A percentile compares a stretch with the other conserved stretches of the same genome.
These are phyloP conservation scores for Nymphaea thermarum DNA, from an alignment of 164 flowering plant genomes.

Conservation along the genomic window DNA sequence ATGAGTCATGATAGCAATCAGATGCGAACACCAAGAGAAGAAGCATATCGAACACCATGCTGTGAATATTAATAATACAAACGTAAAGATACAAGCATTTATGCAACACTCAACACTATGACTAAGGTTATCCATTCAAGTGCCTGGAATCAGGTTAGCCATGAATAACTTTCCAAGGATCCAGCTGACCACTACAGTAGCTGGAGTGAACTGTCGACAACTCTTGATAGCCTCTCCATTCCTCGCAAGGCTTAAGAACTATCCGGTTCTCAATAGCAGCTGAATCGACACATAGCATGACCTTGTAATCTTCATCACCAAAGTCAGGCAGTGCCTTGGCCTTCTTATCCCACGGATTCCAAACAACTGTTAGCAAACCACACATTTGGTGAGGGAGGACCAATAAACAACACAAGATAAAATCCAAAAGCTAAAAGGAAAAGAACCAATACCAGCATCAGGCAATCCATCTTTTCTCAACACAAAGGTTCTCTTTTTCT, in stretches of 20 bases:
- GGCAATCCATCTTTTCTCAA: constrained; percentile 66
- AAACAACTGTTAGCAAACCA: constrained; percentile 41
- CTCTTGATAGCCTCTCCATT: constrained; percentile 71
- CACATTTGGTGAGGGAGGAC: neutral
- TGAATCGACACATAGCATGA: constrained; percentile 59
- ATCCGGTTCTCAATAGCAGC: constrained; percentile 50
- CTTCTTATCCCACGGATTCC: constrained; percentile 96
- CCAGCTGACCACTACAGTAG: constrained; percentile 82
- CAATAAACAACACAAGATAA: neutral
- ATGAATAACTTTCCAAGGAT: constrained; percentile 53
- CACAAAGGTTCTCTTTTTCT: constrained; percentile 74
- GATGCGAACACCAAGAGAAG: no score
- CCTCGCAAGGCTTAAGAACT: constrained; percentile 55
- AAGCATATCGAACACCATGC: no score
- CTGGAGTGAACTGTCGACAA: constrained; percentile 76
- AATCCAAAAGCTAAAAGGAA: neutral
- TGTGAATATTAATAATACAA: no score
- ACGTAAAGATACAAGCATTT: no score
- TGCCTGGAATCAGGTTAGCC: constrained; percentile 16
- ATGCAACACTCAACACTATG: no score
- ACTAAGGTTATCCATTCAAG: neutral
- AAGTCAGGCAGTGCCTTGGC: constrained; percentile 58
- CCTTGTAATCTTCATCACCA: constrained; percentile 69
- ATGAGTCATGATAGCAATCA: no score
- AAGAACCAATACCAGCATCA: constrained; percentile 50